Evolutionary conservation across 139 green algal genomes (phyloP), one percentile per base, ranked within the genome.

Genomic region (Picochlorum costavermella): DNA sequence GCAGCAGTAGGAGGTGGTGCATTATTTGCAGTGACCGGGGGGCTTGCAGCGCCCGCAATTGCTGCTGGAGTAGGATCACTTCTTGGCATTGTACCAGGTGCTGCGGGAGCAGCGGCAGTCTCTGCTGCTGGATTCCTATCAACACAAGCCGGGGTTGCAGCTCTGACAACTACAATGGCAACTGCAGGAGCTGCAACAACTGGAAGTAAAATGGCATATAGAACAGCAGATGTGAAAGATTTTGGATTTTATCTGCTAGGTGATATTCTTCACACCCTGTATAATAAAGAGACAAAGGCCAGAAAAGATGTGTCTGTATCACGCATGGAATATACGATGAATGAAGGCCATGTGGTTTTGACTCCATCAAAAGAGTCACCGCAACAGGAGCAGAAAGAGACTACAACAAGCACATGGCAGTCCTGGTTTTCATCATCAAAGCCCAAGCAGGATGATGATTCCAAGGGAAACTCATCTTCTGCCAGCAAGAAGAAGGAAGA

Each of bases 21-120:
- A 5, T 68, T 92, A 49, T 84, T 92, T 57, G 85, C 84, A 0
- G 65, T 93, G 9, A 92, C 86, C 2, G 86, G 86, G 16, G 87
- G 87, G 6, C 67, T 95, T 53, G 86, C 86, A 10, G 87, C 87
- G 0, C 87, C 87, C 12, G 87, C 86, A 6, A 84, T 95, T 14
- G 87, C 84, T 11, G 84, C 84, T 0, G 86, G 87, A 10, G 62
- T 92, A 12, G 82, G 84, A 28, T 70, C 73, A 20, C 77, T 81
- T 31, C 75, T 89, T 23, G 73, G 69, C 3, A 66, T 86, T 13
- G 66, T 79, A 5, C 78, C 80, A 17, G 75, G 65, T 3, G 70
- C 71, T 3, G 67, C 67, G 12, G 78, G 75, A 2, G 76, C 82
- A 4, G 76, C 82, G 3, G 80, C 77, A 33, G 76, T 80, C 9